Evolutionary conservation across 768 basidiomycete species (phyloP).

Genomic region (Jaapia argillacea): DNA sequence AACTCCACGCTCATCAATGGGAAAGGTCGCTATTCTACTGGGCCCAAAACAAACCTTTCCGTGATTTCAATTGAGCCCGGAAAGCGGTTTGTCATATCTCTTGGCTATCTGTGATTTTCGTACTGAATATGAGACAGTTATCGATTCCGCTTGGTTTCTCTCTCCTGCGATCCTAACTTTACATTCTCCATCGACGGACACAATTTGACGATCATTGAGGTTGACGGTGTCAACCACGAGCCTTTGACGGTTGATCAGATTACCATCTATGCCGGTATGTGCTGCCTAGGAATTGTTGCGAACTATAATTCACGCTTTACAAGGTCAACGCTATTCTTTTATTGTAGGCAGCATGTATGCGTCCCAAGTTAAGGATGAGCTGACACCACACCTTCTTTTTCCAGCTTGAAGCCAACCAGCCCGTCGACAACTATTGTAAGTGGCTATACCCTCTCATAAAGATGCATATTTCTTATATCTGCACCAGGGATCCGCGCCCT

Average conservation of each 20-base stretch:
- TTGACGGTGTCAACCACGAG: constrained; percentile 22
- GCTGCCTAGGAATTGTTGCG: too few relatives aligned
- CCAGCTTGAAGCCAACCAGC: constrained; percentile 28
- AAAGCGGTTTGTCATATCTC: constrained; percentile 4
- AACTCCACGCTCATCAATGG: constrained; percentile 38
- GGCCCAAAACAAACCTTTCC: not conserved
- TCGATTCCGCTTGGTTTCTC: constrained; percentile 11
- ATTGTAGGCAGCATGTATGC: constrained; percentile 11
- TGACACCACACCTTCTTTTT: not conserved
- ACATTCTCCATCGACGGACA: constrained; percentile 29
- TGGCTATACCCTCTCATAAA: constrained; percentile 4
- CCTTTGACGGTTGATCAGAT: constrained; percentile 29
- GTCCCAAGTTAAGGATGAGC: not conserved
- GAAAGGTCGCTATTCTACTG: not conserved
- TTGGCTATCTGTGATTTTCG: not conserved
- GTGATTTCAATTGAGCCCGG: not conserved
- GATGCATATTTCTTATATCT: not conserved
- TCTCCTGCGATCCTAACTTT: constrained; percentile 24
- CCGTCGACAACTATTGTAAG: constrained; percentile 30
- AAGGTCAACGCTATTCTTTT: constrained; percentile 17
- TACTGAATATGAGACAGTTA: constrained; percentile 5
- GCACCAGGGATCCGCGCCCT: constrained; percentile 12
- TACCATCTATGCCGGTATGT: constrained; percentile 29
- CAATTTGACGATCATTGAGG: constrained; percentile 31
- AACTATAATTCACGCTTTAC: not conserved